Evolutionary conservation across 2,329 filamentous ascomycete species (phyloP).

Genomic region (Colletotrichum sansevieriae): DNA sequence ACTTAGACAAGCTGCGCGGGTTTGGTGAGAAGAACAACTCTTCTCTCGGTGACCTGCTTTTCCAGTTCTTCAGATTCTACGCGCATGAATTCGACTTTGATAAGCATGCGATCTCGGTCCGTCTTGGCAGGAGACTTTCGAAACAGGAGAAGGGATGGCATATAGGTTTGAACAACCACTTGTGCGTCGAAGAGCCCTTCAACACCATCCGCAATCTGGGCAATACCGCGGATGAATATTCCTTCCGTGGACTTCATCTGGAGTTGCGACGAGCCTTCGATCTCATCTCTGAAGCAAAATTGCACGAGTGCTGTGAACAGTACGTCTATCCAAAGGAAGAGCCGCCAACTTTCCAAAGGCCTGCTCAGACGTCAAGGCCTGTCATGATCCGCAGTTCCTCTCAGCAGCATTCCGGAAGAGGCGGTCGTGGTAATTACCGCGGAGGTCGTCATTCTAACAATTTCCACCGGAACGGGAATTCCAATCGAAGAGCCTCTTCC

Average conservation of each 20-base stretch:
- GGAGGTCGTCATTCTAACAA: slow-evolving; percentile 62
- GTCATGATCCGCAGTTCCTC: slow-evolving; percentile 72
- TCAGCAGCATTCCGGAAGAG: slow-evolving; percentile 65
- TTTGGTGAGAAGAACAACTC: slow-evolving; percentile 87
- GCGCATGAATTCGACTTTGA: slow-evolving; percentile 94
- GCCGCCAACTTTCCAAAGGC: slow-evolving; percentile 69
- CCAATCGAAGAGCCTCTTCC: slow-evolving; percentile 66
- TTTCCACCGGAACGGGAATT: slow-evolving; percentile 57
- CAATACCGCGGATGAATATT: slow-evolving; percentile 96
- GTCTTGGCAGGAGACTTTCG: slow-evolving; percentile 81
- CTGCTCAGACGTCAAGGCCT: slow-evolving; percentile 66
- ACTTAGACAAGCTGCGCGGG: slow-evolving; percentile 78
- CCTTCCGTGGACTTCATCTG: slow-evolving; percentile 89
- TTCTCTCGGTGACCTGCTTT: slow-evolving; percentile 86
- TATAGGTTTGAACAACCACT: slow-evolving; percentile 80
- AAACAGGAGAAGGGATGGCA: slow-evolving; percentile 94
- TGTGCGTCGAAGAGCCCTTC: slow-evolving; percentile 98
- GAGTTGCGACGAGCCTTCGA: slow-evolving; percentile 93
- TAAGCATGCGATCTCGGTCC: slow-evolving; percentile 85
- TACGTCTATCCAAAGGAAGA: slow-evolving; percentile 91
- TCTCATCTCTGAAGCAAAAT: slow-evolving; percentile 80
- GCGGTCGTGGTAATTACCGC: slow-evolving; percentile 63
- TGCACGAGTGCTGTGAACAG: slow-evolving; percentile 87
- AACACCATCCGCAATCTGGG: slow-evolving; percentile 90
- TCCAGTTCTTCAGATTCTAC: slow-evolving; percentile 95